Base-by-base conservation (phyloP, 2,329 filamentous ascomycete species). In the Thyridium curvatum region DNA sequence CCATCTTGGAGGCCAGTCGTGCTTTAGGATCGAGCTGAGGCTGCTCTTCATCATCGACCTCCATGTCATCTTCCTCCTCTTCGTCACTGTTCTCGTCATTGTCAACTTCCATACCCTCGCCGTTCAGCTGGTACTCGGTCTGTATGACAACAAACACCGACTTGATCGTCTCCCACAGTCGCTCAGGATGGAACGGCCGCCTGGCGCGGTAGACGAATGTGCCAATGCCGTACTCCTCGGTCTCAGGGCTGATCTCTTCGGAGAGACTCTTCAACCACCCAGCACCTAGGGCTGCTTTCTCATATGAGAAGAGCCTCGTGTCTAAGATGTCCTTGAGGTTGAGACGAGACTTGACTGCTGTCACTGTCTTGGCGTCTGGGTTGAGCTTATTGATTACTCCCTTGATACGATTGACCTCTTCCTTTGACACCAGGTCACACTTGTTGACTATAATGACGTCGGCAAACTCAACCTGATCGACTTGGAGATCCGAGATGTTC, bases 391-490 rank as follows among this genome's bases (percentile, higher is more conserved):
- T 69, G 39, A 85, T 60, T 9, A 84, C 59, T 0, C 68, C 63
- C 3, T 65, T 54, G 39, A 84, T 68, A 3, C 72, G 62, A 4
- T 69, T 38, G 10, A 51, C 33, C 31, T 54, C 50, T 1, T 49
- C 46, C 26, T 46, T 42, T 7, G 7, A 68, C 52, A 84, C 77
- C 43, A 78, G 74, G 43, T 86, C 81, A 6, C 74, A 65, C 56
- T 87, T 87, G 60, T 87, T 87, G 15, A 86, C 60, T 4, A 86
- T 69, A 12, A 87, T 71, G 7, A 86, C 81, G 46, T 87, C 82
- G 0, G 83, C 82, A 48, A 88, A 88, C 57, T 88, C 84, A 42
- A 87, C 84, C 51, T 87, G 83, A 48, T 87, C 83, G 0, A 85
- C 81, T 71, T 86, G 84, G 0, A 88, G 68, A 47, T 87, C 82